phyloP scores from a whole-genome alignment of 306 rosid genomes.

The Prunus salicina region DNA sequence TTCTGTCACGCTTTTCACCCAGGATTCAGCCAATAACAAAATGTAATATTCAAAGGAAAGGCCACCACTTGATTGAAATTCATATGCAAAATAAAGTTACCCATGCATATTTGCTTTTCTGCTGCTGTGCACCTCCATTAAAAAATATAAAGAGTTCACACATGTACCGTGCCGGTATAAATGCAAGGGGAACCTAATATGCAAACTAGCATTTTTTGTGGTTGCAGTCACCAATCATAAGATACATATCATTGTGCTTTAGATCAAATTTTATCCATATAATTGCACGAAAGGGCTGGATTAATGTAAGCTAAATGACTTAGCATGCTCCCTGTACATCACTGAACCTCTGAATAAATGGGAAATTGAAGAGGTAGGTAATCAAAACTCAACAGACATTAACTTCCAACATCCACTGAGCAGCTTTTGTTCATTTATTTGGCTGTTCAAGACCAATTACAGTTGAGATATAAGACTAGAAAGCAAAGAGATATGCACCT shows the following conservation, averaged over 20 bases:
- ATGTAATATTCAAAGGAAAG: background rate
- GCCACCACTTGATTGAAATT: background rate
- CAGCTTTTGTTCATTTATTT: background rate
- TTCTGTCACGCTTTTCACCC: background rate
- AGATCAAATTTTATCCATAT: background rate
- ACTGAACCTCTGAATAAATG: background rate
- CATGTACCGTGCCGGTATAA: background rate
- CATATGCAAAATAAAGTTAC: background rate
- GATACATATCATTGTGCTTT: background rate
- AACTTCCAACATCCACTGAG: background rate
- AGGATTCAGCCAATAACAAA: background rate
- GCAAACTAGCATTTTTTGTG: background rate
- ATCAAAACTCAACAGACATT: background rate
- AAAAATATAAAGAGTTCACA: background rate
- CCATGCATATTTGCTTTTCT: background rate
- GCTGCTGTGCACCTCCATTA: background rate
- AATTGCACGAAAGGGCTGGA: background rate
- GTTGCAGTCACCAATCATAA: constrained; percentile 5
- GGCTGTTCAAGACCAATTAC: background rate
- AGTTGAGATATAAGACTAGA: constrained; percentile 8
- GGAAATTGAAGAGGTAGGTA: background rate
- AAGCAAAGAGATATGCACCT: constrained; percentile 50
- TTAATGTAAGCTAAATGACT: background rate
- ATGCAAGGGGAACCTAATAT: background rate
- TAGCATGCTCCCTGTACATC: background rate